Evolutionary conservation across 1,284 basidiomycete species (phyloP).

Genomic region (Trametes sp.): DNA sequence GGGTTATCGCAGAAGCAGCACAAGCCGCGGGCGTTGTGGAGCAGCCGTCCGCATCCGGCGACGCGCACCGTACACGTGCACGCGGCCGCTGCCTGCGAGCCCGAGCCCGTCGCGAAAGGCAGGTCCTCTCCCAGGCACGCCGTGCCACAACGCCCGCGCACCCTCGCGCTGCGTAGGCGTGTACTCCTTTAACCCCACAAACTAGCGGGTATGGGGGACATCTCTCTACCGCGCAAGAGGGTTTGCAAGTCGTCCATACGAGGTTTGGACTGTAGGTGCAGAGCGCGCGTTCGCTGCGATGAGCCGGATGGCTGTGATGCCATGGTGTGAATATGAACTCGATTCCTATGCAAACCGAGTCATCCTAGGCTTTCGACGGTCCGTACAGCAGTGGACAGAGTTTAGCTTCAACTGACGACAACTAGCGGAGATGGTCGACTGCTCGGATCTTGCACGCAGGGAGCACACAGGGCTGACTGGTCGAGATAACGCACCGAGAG

Average conservation of each 20-base stretch:
- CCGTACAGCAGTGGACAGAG: not conserved
- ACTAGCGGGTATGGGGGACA: not conserved
- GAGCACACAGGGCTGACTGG: not conserved
- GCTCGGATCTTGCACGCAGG: conserved; percentile 8
- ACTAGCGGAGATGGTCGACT: not conserved
- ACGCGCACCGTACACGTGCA: not conserved
- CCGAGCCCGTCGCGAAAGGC: conserved; percentile 24
- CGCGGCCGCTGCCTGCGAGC: conserved; percentile 1
- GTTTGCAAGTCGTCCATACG: conserved; percentile 6
- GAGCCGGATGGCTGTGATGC: conserved; percentile 4
- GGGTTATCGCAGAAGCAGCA: conserved; percentile 16
- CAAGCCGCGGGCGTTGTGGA: conserved; percentile 21
- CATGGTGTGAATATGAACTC: conserved; percentile 3
- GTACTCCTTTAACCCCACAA: too few relatives aligned
- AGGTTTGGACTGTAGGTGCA: not conserved
- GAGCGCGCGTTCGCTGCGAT: conserved; percentile 6
- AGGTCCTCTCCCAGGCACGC: conserved; percentile 18
- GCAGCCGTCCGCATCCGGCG: conserved; percentile 5
- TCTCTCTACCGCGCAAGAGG: not conserved
- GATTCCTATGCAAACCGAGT: not conserved
- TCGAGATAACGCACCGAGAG: conserved; percentile 18
- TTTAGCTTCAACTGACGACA: conserved; percentile 5
- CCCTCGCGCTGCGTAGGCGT: too few relatives aligned
- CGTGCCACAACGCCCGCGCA: conserved; percentile 1
- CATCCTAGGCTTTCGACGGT: not conserved